phyloP scores from a whole-genome alignment of 1,139 yeast genomes.

The Pichia sp. region DNA sequence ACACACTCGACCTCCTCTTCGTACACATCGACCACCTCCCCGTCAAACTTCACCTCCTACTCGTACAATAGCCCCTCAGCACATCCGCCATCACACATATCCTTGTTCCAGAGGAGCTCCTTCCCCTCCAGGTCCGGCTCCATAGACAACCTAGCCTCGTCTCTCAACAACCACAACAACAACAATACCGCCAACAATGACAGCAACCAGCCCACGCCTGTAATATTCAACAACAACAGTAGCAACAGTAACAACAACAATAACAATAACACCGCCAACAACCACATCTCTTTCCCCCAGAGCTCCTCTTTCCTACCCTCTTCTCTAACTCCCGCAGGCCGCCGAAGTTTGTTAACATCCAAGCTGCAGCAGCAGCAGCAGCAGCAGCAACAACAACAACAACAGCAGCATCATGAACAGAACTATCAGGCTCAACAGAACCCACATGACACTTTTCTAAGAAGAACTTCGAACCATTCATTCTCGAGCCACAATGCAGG shows the following conservation, averaged over 20 bases:
- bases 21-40: conserved; percentile 32
- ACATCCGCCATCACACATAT: conserved; percentile 25
- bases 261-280: conserved; percentile 17
- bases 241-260: conserved; percentile 6
- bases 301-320: conserved; percentile 20
- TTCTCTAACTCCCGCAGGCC: conserved; percentile 26
- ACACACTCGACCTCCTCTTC: conserved; percentile 22
- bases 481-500: neutral
- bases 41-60: conserved; percentile 28
- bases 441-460: conserved; percentile 13
- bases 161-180: neutral
- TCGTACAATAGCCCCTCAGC: conserved; percentile 29
- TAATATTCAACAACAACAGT: neutral
- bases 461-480: conserved; percentile 10
- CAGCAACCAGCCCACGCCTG: neutral
- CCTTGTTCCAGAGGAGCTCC: conserved; percentile 24
- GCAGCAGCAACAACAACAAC: conserved; percentile 11
- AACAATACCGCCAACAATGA: neutral
- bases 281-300: conserved; percentile 16
- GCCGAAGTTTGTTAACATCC: conserved; percentile 31
- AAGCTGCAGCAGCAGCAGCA: conserved; percentile 20
- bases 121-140: conserved; percentile 27
- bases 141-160: conserved; percentile 19
- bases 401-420: conserved; percentile 7
- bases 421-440: conserved; percentile 1